Evolutionary conservation across 495 filamentous ascomycete genomes (phyloP), one percentile per base, ranked within the genome.

Genomic region (Podospora didyma): DNA sequence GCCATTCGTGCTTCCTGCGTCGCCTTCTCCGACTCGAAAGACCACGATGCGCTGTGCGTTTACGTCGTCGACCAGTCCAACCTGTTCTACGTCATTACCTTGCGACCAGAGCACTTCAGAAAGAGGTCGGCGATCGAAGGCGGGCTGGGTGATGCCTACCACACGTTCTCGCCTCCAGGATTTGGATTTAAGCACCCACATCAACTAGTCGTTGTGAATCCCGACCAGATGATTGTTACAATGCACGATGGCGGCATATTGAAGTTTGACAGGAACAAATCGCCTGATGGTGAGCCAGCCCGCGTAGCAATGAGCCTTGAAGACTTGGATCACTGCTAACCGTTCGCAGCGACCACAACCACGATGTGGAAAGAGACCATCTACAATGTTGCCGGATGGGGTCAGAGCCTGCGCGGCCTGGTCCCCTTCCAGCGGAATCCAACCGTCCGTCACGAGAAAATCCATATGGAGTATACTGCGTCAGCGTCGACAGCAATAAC

Each of bases 181-280:
- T 83, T 97, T 56, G 80, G 78, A 20, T 87, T 93, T 62, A 88
- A 91, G 58, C 75, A 84, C 53, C 90, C 92, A 6, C 91, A 97
- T 67, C 81, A 90, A 55, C 76, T 99, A 44, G 77, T 89, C 49
- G 89, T 90, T 11, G 79, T 88, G 53, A 87, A 75, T 59, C 75
- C 83, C 20, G 74, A 86, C 31, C 83, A 93, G 68, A 67, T 97
- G 39, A 82, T 96, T 49, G 78, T 95, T 26, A 86, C 90, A 0
- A 80, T 96, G 34, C 82, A 88, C 53, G 92, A 96, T 73, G 95
- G 95, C 26, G 83, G 85, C 28, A 79, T 97, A 23, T 64, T 96
- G 59, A 84, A 80, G 46, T 76, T 97, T 62, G 85, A 85, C 39
- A 82, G 83, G 63, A 79, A 81, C 60, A 76, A 79, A 46, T 76